These are phyloP conservation scores for Fusarium oligoseptatum DNA, from an alignment of 2,329 filamentous ascomycete genomes.

Conservation along the genomic window DNA sequence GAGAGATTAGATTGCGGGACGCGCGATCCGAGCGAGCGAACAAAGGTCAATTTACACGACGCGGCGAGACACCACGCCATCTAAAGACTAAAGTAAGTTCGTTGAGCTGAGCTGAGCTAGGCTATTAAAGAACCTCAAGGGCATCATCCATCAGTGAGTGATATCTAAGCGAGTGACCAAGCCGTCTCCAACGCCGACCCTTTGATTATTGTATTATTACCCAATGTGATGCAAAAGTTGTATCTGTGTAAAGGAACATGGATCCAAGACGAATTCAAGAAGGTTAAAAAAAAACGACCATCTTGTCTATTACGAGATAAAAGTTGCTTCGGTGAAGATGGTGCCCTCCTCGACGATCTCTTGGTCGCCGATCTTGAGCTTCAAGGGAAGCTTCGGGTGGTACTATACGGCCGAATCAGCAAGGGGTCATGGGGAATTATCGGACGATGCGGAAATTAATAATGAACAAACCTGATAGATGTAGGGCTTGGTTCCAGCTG, in stretches of 20 bases:
- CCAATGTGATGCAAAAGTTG: constrained; percentile 43
- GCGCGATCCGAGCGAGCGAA: constrained; percentile 8
- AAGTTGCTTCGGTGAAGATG: constrained; percentile 93
- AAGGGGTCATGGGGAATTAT: constrained; percentile 20
- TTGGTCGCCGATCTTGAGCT: constrained; percentile 86
- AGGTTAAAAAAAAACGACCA: constrained; percentile 1
- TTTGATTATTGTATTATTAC: constrained; percentile 48
- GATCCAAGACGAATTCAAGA: constrained; percentile 8
- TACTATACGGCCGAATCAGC: constrained; percentile 67
- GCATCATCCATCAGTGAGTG: constrained; percentile 31
- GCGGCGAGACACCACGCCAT: constrained; percentile 21
- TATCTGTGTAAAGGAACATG: constrained; percentile 31
- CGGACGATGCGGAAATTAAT: neutral
- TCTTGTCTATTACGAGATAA: constrained; percentile 76
- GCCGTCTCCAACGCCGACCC: constrained; percentile 49
- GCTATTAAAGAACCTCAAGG: constrained; percentile 30
- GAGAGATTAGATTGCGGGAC: constrained; percentile 21
- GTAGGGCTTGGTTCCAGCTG: constrained; percentile 94
- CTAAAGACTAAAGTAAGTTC: constrained; percentile 5
- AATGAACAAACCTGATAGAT: constrained; percentile 85
- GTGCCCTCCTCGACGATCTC: constrained; percentile 82
- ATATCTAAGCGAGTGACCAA: constrained; percentile 49
- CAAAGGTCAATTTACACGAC: constrained; percentile 31
- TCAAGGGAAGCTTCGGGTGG: constrained; percentile 77
- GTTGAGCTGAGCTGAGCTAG: constrained; percentile 8